These are phyloP conservation scores for Candida albicans DNA, from an alignment of 1,139 yeast genomes.

Conservation along the genomic window DNA sequence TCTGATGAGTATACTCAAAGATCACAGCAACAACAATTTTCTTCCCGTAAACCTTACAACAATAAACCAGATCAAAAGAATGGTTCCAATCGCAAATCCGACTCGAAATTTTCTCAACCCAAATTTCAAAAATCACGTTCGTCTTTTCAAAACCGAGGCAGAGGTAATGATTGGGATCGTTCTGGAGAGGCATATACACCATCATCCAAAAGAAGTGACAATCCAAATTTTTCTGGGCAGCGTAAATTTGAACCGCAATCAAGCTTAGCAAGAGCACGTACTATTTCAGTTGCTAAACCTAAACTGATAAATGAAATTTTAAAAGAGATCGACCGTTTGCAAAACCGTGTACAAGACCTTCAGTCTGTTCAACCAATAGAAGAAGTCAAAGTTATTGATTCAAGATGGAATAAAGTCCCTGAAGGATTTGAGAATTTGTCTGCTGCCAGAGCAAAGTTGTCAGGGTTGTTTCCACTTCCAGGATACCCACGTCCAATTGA, in stretches of 20 bases:
- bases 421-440: conserved; percentile 74
- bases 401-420: conserved; percentile 77
- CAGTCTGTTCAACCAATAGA: conserved; percentile 25
- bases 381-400: conserved; percentile 41
- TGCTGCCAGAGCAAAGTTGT: conserved; percentile 76
- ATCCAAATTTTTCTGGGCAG: background rate
- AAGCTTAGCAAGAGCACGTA: background rate
- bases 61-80: background rate
- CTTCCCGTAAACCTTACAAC: background rate
- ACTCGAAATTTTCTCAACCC: background rate
- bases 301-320: conserved; percentile 5
- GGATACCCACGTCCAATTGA: conserved; percentile 64
- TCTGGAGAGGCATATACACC: background rate
- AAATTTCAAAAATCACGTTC: background rate
- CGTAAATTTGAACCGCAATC: conserved; percentile 1
- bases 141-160: no score
- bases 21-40: background rate
- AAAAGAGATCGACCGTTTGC: conserved; percentile 8
- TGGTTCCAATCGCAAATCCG: background rate
- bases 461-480: conserved; percentile 79
- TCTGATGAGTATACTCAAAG: background rate
- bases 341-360: conserved; percentile 21
- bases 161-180: no score
- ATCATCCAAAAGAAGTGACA: background rate
- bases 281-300: background rate